These are phyloP conservation scores for Trichoderma sp. DNA, from an alignment of 2,329 filamentous ascomycete genomes.

Conservation along the genomic window DNA sequence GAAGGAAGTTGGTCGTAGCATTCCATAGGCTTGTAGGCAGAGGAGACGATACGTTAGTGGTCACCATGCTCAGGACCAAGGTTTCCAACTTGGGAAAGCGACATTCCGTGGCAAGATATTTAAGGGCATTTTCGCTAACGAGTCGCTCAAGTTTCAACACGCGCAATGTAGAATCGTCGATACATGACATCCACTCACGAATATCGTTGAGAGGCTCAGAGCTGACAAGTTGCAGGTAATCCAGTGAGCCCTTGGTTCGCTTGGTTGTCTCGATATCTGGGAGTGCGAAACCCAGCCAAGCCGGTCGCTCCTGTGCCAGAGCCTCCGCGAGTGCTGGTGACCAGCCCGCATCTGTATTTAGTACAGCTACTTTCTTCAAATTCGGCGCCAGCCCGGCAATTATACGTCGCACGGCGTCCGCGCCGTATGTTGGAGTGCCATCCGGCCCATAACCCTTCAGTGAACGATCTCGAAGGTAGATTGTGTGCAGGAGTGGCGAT, in stretches of 20 bases:
- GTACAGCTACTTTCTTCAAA: not conserved
- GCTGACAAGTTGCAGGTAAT: not conserved
- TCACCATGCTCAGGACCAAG: not conserved
- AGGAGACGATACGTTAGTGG: not conserved
- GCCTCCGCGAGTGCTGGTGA: not conserved
- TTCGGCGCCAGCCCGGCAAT: not conserved
- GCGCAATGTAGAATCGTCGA: not conserved
- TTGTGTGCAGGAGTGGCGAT: not conserved
- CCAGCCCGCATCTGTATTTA: not conserved
- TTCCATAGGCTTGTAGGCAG: not conserved
- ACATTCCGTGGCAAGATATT: not conserved
- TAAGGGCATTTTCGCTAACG: not conserved
- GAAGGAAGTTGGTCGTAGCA: not conserved
- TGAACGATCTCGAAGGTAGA: not conserved
- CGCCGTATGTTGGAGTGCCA: not conserved
- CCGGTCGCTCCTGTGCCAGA: not conserved
- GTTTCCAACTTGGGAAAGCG: not conserved
- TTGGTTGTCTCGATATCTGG: not conserved
- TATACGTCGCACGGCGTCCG: not conserved
- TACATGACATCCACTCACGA: not conserved
- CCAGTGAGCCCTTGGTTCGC: not conserved
- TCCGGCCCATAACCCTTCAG: not conserved
- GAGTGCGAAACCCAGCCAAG: not conserved
- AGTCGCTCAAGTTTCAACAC: not conserved
- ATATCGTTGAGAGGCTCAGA: not conserved